Percentiles rank a stretch among this genome's conserved stretches.
Conservation (phyloP, 1,284 basidiomycete species). For the Polyporus tsugae region DNA sequence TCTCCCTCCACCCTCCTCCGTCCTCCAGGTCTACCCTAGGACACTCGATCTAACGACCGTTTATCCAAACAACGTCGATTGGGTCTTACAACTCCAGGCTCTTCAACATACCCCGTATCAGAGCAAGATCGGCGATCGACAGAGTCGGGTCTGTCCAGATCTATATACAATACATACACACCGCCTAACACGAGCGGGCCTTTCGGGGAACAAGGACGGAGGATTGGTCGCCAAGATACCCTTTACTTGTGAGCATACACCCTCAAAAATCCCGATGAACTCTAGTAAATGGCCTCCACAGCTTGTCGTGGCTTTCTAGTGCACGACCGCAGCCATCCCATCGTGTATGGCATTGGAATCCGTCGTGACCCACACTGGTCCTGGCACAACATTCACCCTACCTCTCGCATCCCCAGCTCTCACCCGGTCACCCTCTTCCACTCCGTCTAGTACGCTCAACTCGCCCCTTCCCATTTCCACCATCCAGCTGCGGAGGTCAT, state of each 20-base stretch:
- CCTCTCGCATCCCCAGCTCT: conserved; percentile 18
- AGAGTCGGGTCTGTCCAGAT: background rate
- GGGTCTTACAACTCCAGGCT: background rate
- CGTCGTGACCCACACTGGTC: conserved; percentile 19
- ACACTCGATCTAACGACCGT: conserved; percentile 4
- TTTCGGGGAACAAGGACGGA: conserved; percentile 2
- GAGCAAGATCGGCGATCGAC: conserved; percentile 7
- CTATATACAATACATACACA: background rate
- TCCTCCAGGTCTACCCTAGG: background rate
- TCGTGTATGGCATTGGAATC: conserved; percentile 19
- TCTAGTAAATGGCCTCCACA: background rate
- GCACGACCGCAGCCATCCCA: background rate
- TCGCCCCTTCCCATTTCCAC: conserved; percentile 17
- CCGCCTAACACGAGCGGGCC: background rate
- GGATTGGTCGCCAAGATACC: background rate
- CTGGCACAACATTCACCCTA: conserved; percentile 20
- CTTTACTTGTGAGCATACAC: background rate
- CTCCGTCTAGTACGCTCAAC: conserved; percentile 21
- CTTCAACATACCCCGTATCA: too few relatives aligned
- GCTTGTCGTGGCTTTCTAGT: background rate
- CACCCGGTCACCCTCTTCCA: conserved; percentile 15
- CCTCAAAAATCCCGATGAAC: background rate
- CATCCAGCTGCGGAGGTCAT: conserved; percentile 17
- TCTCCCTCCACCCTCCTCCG: background rate
- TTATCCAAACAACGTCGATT: background rate